Evolutionary conservation across 1,139 yeast species (phyloP).

Genomic region (Candida tetrigidarum): DNA sequence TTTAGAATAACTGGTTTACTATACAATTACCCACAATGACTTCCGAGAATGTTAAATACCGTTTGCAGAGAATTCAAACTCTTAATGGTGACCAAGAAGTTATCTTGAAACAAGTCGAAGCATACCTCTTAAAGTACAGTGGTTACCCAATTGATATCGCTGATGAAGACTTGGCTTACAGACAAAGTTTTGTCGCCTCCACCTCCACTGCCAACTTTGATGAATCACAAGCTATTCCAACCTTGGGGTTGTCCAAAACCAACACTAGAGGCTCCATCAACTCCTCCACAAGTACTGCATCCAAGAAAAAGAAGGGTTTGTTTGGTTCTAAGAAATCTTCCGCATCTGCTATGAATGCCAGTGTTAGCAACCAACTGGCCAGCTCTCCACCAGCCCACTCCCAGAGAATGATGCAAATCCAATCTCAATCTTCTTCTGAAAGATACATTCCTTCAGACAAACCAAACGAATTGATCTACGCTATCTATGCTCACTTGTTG

Average conservation of each 20-base stretch:
- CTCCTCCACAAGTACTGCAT: slow-evolving; percentile 24
- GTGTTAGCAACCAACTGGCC: slow-evolving; percentile 16
- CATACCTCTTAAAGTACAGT: slow-evolving; percentile 38
- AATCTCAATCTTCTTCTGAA: slow-evolving; percentile 34
- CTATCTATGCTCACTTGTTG: slow-evolving; percentile 29
- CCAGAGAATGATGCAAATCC: slow-evolving; percentile 34
- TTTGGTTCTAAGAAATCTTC: slow-evolving; percentile 21
- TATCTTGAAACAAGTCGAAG: slow-evolving; percentile 46
- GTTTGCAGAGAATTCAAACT: slow-evolving; percentile 48
- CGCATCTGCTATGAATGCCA: slow-evolving; percentile 16
- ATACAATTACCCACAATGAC: slow-evolving; percentile 16
- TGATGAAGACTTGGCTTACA: slow-evolving; percentile 34
- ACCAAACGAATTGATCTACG: slow-evolving; percentile 27
- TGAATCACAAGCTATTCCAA: slow-evolving; percentile 22
- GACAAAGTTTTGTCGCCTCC: slow-evolving; percentile 42
- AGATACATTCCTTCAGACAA: slow-evolving; percentile 29
- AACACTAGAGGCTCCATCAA: slow-evolving; percentile 32
- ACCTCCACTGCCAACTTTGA: slow-evolving; percentile 24
- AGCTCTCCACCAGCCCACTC: slow-evolving; percentile 23
- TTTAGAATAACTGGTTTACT: no score
- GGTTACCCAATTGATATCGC: slow-evolving; percentile 41
- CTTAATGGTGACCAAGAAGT: slow-evolving; percentile 46
- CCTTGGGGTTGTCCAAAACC: slow-evolving; percentile 30
- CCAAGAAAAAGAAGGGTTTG: slow-evolving; percentile 28
- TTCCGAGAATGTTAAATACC: slow-evolving; percentile 20